These are phyloP conservation scores for Colletotrichum cuscutae DNA, from an alignment of 2,329 filamentous ascomycete species.

Conservation along the genomic window DNA sequence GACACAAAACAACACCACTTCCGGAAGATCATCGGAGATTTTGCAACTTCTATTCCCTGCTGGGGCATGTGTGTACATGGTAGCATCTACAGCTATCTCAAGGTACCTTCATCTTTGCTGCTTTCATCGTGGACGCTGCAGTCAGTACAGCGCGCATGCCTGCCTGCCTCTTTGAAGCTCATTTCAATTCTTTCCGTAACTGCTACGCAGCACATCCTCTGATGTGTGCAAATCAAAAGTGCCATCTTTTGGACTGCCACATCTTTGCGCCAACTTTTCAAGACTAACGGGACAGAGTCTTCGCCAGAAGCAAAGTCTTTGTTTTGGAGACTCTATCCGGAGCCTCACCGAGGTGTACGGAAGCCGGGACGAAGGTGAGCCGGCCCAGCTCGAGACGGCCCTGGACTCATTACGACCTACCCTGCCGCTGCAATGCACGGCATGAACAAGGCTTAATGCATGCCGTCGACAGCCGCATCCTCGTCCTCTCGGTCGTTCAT, in stretches of 20 bases:
- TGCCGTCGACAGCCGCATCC: constrained; percentile 24
- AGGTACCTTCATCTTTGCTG: background rate
- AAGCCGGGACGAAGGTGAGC: constrained; percentile 30
- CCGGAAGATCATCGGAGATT: constrained; percentile 10
- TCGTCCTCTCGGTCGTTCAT: constrained; percentile 52
- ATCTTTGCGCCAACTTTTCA: background rate
- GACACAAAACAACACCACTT: background rate
- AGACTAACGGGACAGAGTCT: background rate
- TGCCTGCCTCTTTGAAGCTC: background rate
- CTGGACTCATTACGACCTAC: constrained; percentile 8
- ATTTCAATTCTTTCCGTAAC: background rate
- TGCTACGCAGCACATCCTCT: background rate
- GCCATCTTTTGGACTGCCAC: background rate
- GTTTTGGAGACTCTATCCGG: background rate
- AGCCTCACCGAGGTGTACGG: constrained; percentile 30
- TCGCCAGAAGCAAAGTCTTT: background rate
- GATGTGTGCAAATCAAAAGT: background rate
- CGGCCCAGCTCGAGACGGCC: constrained; percentile 18
- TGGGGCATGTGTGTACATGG: constrained; percentile 10
- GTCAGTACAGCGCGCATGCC: background rate
- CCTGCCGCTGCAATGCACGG: constrained; percentile 20
- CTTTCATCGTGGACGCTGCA: background rate
- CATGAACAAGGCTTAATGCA: constrained; percentile 29
- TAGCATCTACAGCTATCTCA: background rate
- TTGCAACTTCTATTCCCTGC: background rate